Percentiles rank a stretch among this genome's conserved stretches.
phyloP scores from a whole-genome alignment of 2,329 filamentous ascomycete genomes.

The Tolypocladium tundrense region DNA sequence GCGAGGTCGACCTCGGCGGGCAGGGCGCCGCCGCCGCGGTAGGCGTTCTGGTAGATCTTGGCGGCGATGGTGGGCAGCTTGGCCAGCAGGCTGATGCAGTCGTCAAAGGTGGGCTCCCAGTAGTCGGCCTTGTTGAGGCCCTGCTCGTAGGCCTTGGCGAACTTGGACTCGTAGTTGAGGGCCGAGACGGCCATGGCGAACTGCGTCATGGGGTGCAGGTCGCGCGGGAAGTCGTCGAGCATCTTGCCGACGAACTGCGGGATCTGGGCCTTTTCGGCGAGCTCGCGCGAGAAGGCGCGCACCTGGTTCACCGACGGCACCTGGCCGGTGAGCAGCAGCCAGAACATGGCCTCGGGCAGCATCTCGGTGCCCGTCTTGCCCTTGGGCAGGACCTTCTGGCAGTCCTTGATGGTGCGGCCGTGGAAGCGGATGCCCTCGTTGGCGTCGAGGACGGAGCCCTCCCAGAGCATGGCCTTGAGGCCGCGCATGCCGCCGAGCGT shows the following conservation, averaged over 20 bases:
- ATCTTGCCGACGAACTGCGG: slow-evolving; percentile 78
- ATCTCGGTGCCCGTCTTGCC: slow-evolving; percentile 88
- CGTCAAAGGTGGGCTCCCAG: slow-evolving; percentile 97
- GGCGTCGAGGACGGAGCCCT: slow-evolving; percentile 91
- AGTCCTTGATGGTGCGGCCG: slow-evolving; percentile 95
- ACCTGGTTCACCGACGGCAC: slow-evolving; percentile 78
- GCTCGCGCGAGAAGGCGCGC: slow-evolving; percentile 70
- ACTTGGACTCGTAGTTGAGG: slow-evolving; percentile 89
- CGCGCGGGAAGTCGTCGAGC: slow-evolving; percentile 79
- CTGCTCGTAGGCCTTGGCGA: slow-evolving; percentile 84
- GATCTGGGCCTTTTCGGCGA: slow-evolving; percentile 76
- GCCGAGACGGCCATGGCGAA: slow-evolving; percentile 91
- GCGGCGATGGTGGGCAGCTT: slow-evolving; percentile 96
- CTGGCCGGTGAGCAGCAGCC: slow-evolving; percentile 88
- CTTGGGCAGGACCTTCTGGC: slow-evolving; percentile 87
- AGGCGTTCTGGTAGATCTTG: slow-evolving; percentile 92
- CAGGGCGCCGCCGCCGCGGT: slow-evolving; percentile 63
- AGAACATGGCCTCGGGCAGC: slow-evolving; percentile 99
- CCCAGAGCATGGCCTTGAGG: slow-evolving; percentile 97
- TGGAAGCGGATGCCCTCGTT: slow-evolving; percentile 98
- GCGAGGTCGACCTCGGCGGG: slow-evolving; percentile 66
- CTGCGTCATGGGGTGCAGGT: slow-evolving; percentile 97
- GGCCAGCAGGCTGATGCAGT: slow-evolving; percentile 83
- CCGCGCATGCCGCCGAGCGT: slow-evolving; percentile 95
- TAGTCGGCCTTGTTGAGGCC: slow-evolving; percentile 93